A percentile compares a stretch with the other conserved stretches of the same genome.
Evolutionary conservation across 2,329 filamentous ascomycete genomes (phyloP).

Genomic region (Cytospora mali): DNA sequence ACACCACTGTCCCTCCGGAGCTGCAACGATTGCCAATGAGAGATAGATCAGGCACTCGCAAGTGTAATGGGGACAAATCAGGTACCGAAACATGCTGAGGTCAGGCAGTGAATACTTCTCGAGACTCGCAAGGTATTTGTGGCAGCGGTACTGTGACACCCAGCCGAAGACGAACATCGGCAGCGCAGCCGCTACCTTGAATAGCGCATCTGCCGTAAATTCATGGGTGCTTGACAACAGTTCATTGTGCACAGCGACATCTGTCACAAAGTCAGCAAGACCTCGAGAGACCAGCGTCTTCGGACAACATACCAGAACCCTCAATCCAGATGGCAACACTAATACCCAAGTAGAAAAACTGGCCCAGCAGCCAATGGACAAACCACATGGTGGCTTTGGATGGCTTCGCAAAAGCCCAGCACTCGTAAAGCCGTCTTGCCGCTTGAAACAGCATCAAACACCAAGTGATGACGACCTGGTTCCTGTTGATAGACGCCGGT

Average conservation of each 20-base stretch:
- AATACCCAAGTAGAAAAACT: slow-evolving; percentile 75
- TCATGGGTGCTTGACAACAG: background rate
- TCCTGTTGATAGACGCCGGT: slow-evolving; percentile 55
- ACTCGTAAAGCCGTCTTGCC: slow-evolving; percentile 75
- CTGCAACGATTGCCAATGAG: slow-evolving; percentile 72
- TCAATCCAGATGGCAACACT: slow-evolving; percentile 84
- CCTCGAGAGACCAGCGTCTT: background rate
- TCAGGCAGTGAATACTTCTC: slow-evolving; percentile 82
- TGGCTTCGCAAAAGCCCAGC: slow-evolving; percentile 63
- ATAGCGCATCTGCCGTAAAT: slow-evolving; percentile 32
- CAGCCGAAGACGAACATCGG: slow-evolving; percentile 71
- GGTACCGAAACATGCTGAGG: slow-evolving; percentile 68
- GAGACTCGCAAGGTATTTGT: slow-evolving; percentile 68
- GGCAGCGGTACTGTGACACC: slow-evolving; percentile 73
- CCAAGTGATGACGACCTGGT: slow-evolving; percentile 69
- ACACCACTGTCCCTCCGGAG: slow-evolving; percentile 64
- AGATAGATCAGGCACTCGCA: slow-evolving; percentile 86
- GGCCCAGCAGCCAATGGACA: slow-evolving; percentile 78
- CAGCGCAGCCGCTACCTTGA: slow-evolving; percentile 58
- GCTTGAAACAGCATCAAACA: slow-evolving; percentile 76
- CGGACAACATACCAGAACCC: slow-evolving; percentile 61
- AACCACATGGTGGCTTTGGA: slow-evolving; percentile 82
- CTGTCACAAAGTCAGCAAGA: slow-evolving; percentile 33
- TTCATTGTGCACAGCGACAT: slow-evolving; percentile 35
- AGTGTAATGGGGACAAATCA: slow-evolving; percentile 89